These are phyloP conservation scores for Blepharisma japonicum DNA, from an alignment of 73 alveolate species.

Conservation along the genomic window DNA sequence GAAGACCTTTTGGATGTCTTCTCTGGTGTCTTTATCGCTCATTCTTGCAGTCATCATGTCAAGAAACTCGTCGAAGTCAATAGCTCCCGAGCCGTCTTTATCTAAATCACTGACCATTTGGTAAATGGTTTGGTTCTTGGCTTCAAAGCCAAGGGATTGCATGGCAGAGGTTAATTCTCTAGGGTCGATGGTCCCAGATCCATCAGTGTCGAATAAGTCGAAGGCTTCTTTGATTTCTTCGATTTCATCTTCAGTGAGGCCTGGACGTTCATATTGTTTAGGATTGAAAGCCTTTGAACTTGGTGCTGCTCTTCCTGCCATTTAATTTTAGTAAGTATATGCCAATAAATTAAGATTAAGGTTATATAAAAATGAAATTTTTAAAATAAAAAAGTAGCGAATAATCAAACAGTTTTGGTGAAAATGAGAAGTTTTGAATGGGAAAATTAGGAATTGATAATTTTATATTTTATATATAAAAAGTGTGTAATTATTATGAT, in stretches of 20 bases:
- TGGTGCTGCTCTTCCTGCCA: too few species aligned
- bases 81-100: not conserved
- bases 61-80: not conserved
- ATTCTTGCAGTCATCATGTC: conserved; percentile 14
- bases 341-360: too few species aligned
- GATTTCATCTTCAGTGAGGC: conserved; percentile 8
- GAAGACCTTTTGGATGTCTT: conserved; percentile 44
- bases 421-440: too few species aligned
- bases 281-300: too few species aligned
- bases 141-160: not conserved
- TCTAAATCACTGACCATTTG: conserved; percentile 8
- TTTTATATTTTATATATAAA: too few species aligned
- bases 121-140: not conserved
- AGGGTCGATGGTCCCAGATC: conserved; percentile 17
- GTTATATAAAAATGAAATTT: too few species aligned
- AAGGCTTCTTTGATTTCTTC: conserved; percentile 5
- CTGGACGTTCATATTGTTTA: not conserved
- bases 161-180: not conserved
- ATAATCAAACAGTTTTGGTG: too few species aligned
- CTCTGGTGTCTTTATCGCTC: conserved; percentile 48
- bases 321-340: too few species aligned
- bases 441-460: too few species aligned
- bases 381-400: too few species aligned
- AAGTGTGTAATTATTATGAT: too few species aligned
- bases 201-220: not conserved